These are phyloP conservation scores for Populus simonii DNA, from an alignment of 345 rosid species.

Conservation along the genomic window DNA sequence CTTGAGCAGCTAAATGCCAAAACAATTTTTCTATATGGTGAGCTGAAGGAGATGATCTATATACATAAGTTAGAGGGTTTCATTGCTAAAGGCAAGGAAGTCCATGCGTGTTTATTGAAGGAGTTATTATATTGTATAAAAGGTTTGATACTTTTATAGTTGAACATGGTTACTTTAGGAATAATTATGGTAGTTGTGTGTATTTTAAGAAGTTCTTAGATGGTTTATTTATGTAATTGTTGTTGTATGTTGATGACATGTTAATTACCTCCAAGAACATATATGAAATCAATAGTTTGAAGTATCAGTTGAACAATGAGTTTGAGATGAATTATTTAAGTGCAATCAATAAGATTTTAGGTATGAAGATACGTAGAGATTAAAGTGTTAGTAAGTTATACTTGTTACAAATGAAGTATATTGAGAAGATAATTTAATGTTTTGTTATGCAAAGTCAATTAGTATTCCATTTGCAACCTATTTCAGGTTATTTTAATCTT, in stretches of 20 bases:
- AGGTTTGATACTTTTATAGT: neutral
- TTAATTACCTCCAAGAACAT: neutral
- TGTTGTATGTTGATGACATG: neutral
- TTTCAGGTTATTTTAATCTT: too few species aligned
- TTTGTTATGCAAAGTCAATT: too few species aligned
- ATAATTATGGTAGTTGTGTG: neutral
- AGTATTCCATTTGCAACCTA: too few species aligned
- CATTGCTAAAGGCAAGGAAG: neutral
- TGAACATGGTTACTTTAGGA: neutral
- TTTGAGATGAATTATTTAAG: too few species aligned
- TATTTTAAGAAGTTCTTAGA: neutral
- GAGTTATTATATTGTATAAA: neutral
- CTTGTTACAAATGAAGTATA: too few species aligned
- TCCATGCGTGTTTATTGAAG: neutral
- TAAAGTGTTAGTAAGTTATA: too few species aligned
- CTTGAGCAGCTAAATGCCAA: neutral
- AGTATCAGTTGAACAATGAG: rapidly evolving
- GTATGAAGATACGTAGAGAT: too few species aligned
- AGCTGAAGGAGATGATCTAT: neutral
- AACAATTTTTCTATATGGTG: neutral
- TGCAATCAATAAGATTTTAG: too few species aligned
- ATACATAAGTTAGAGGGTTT: neutral
- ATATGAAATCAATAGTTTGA: too few species aligned
- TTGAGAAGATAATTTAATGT: too few species aligned
- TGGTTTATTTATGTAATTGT: neutral